phyloP scores from a whole-genome alignment of 2,329 filamentous ascomycete species.

The Talaromyces sp. region DNA sequence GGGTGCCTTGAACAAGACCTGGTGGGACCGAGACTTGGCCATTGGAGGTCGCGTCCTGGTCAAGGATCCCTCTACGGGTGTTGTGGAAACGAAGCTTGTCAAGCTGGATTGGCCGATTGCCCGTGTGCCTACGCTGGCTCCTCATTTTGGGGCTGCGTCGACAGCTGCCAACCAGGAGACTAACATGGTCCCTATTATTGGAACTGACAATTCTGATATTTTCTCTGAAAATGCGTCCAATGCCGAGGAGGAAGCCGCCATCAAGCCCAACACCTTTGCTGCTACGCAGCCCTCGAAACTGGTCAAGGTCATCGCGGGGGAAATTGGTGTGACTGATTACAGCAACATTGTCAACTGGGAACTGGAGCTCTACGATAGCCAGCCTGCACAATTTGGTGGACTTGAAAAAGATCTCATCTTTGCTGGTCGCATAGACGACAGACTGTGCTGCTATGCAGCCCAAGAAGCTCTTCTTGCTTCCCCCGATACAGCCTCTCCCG shows the following conservation, averaged over 20 bases:
- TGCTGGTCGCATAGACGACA: conserved; percentile 92
- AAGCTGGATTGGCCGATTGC: conserved; percentile 95
- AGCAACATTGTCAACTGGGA: conserved; percentile 89
- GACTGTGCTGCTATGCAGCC: conserved; percentile 91
- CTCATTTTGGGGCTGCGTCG: conserved; percentile 74
- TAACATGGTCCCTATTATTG: conserved; percentile 89
- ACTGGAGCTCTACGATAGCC: conserved; percentile 86
- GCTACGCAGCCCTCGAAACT: conserved; percentile 79
- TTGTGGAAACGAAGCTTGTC: conserved; percentile 75
- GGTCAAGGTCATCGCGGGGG: conserved; percentile 72
- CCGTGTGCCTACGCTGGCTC: conserved; percentile 82
- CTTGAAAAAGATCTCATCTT: conserved; percentile 92
- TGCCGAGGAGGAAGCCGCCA: conserved; percentile 34
- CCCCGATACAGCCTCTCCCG: conserved; percentile 43
- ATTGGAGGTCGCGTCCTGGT: conserved; percentile 87
- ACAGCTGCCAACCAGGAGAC: conserved; percentile 80
- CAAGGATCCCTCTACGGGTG: conserved; percentile 64
- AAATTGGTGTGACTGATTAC: conserved; percentile 70
- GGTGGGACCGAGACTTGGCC: conserved; percentile 94
- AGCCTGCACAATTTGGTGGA: conserved; percentile 77
- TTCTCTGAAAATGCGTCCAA: conserved; percentile 15
- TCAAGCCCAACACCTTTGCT: conserved; percentile 61
- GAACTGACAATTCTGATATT: conserved; percentile 68
- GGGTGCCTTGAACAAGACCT: conserved; percentile 78
- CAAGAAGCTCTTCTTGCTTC: conserved; percentile 75